A percentile compares a stretch with the other conserved stretches of the same genome.
Conservation (phyloP, 371 early-diverging fungal species). For the Phascolomyces articulosus region DNA sequence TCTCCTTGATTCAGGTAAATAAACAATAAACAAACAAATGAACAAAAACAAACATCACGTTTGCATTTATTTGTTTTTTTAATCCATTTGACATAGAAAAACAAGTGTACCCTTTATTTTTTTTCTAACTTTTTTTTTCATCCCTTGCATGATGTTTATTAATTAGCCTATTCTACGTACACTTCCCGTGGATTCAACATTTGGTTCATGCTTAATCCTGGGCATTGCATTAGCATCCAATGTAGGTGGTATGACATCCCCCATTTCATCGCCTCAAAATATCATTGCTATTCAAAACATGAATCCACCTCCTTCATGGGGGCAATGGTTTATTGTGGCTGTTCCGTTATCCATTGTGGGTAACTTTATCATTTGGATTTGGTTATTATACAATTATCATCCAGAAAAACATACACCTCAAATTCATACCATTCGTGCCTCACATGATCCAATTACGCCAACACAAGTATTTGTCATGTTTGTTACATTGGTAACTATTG, state of each 20-base stretch:
- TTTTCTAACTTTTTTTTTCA: no score
- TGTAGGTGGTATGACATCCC: slow-evolving; percentile 85
- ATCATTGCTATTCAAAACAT: slow-evolving; percentile 77
- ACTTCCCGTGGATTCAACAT: slow-evolving; percentile 65
- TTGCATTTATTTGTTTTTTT: neutral
- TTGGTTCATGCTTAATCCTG: slow-evolving; percentile 75
- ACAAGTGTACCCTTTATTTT: no score
- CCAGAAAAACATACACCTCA: slow-evolving; percentile 64
- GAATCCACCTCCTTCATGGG: slow-evolving; percentile 75
- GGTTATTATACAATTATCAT: slow-evolving; percentile 60
- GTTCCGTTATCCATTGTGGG: slow-evolving; percentile 66
- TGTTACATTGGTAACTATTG: slow-evolving; percentile 73
- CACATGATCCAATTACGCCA: slow-evolving; percentile 55
- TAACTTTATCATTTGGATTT: slow-evolving; percentile 73
- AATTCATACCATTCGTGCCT: slow-evolving; percentile 57
- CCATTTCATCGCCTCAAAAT: slow-evolving; percentile 86
- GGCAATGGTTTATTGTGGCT: slow-evolving; percentile 64
- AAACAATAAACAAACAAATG: neutral
- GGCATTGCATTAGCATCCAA: slow-evolving; percentile 86
- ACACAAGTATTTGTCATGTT: slow-evolving; percentile 65
- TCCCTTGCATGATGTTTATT: no score
- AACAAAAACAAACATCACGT: neutral
- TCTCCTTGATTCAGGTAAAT: slow-evolving; percentile 78
- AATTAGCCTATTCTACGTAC: slow-evolving; percentile 79
- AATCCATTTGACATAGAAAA: neutral